Evolutionary conservation across 352 stramenopile genomes (phyloP), one percentile per base, ranked within the genome.

Genomic region (Globisporangium carolinianum): DNA sequence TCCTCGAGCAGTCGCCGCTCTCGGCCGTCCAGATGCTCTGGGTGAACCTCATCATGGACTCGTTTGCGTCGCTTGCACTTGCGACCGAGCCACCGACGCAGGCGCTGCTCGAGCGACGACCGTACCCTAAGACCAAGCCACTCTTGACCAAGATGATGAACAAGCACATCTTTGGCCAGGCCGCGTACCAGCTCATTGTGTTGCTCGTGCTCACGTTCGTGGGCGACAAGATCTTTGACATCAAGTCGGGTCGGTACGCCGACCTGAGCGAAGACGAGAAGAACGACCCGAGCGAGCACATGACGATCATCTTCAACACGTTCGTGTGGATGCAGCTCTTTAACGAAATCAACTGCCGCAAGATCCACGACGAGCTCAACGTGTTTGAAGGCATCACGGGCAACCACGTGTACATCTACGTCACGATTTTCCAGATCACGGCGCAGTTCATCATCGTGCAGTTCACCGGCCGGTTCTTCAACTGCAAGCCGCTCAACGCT

Each of bases 31-130:
- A 98, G 71, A 90, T 99, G 79, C 75, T 99, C 0, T 99, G 96
- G 96, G 94, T 99, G 48, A 99, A 99, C 66, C 75, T 99, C 15
- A 98, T 99, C 68, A 99, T 98, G 95, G 97, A 99, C 68, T 98
- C 94, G 6, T 97, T 98, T 63, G 96, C 94, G 17, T 96, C 95
- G 11, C 66, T 98, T 17, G 95, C 96, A 5, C 79, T 99, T 15
- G 96, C 93, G 32, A 98, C 96, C 1, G 96, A 99, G 68, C 75
- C 83, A 6, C 96, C 96, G 6, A 95, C 80, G 0, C 47, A 72
- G 1, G 79, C 91, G 18, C 69, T 99, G n/a, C 75, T 99, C 3
- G 77, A 97, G 11, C 83, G 95, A n/a, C 72, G 75, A 9, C 96
- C 96, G 15, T 98, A 98, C 69, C 82, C 82, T 9, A 90, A 95